Percentiles rank a stretch among this genome's conserved stretches.
phyloP scores from a whole-genome alignment of 129 eudicot genomes.

The Chrysanthemum lavandulifolium region DNA sequence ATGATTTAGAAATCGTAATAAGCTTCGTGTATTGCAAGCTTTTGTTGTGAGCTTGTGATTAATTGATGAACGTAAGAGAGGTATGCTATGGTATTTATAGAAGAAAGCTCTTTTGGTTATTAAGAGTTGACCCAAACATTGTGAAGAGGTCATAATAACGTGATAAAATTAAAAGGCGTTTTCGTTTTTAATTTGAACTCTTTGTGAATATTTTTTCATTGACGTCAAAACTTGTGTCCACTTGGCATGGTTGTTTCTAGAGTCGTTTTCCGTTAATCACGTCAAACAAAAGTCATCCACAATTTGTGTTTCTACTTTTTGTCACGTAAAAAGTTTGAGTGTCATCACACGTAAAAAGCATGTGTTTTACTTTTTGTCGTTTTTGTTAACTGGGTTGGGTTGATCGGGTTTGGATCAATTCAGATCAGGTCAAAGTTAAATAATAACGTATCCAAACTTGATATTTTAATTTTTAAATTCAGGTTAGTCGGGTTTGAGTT shows the following conservation, averaged over 20 bases:
- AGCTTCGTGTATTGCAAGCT: not conserved
- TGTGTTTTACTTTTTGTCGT: too few relatives aligned
- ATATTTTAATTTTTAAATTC: too few relatives aligned
- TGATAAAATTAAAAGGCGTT: too few relatives aligned
- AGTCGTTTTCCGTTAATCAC: not conserved
- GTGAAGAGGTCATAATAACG: too few relatives aligned
- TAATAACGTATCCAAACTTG: too few relatives aligned
- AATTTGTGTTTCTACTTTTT: not conserved
- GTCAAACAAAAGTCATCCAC: constrained; percentile 19
- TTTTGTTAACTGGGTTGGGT: too few relatives aligned
- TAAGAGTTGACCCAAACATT: too few relatives aligned
- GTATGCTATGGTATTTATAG: constrained; percentile 1
- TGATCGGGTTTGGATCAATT: too few relatives aligned
- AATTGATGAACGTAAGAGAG: not conserved
- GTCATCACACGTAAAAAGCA: not conserved
- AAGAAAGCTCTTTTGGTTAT: too few relatives aligned
- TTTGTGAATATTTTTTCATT: not conserved
- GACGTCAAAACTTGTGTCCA: constrained; percentile 18
- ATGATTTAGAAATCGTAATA: not conserved
- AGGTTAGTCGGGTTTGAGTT: too few relatives aligned
- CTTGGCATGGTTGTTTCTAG: constrained; percentile 2
- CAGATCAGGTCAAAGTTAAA: too few relatives aligned
- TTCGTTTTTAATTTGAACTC: not conserved
- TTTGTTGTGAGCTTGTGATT: not conserved
- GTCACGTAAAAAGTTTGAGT: constrained; percentile 11